Base-by-base conservation (phyloP, 164 flowering plant genomes). In the Aristolochia contorta region DNA sequence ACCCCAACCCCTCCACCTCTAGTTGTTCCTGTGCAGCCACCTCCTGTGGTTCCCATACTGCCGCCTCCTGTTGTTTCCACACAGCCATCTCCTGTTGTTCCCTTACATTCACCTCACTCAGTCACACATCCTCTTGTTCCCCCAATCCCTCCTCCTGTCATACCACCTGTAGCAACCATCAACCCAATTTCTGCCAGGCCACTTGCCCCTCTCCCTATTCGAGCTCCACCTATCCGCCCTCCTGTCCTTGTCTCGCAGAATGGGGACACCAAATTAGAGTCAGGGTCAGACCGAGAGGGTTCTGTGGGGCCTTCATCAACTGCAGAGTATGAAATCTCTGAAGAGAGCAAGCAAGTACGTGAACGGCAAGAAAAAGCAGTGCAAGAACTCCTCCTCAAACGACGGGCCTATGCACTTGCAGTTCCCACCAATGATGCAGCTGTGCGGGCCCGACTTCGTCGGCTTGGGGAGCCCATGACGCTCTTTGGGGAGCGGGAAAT, bases 401-500 rank as follows among this genome's bases (percentile, higher is more conserved):
- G 94, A 2, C 84, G 93, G 23, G 96, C 96, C 59, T 75, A 84
- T 70, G 99, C 97, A 27, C 70, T 90, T 8, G 96, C 99, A 0
- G 97, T 93, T 27, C 99, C 99, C 27, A 93, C 99, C 12, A 93
- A 93, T 72, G 99, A 93, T 69, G 80, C 71, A 69, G 86, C 95
- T 43, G 97, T 93, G 3, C 78, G 97, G 16, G 77, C 84, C 27
- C 86, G 97, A 7, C 89, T 93, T n/a, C 84, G 99, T 16, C 78
- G 83, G 47, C 91, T 93, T 46, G 89, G 85, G 32, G 99, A 93
- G 60, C 99, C 97, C 5, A 78, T 90, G 21, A 93, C 99, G 12
- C 78, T 90, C 23, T 93, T 93, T 64, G 99, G 96, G 16, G 99
- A 90, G 73, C 69, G 92, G 52, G 97, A 93, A 71, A 93, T 93